Evolutionary conservation across 495 filamentous ascomycete genomes (phyloP).

Genomic region (Aspergillus panamensis): DNA sequence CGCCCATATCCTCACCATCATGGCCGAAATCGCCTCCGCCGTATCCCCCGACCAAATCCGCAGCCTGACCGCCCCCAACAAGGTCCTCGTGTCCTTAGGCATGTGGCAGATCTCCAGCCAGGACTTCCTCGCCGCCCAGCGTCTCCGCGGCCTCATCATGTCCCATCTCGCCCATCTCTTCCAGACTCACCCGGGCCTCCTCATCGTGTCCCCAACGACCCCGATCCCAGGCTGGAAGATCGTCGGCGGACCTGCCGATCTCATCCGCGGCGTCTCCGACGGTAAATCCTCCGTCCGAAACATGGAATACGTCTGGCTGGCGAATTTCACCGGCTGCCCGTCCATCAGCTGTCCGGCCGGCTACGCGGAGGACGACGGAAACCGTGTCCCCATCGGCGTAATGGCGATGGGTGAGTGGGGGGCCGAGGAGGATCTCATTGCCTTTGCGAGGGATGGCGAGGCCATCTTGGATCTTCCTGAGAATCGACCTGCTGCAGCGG

Average conservation of each 20-base stretch:
- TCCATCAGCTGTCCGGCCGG: conserved; percentile 76
- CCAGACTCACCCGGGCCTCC: conserved; percentile 64
- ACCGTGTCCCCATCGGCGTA: conserved; percentile 74
- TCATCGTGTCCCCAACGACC: conserved; percentile 76
- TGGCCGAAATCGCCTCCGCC: conserved; percentile 58
- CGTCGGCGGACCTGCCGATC: conserved; percentile 43
- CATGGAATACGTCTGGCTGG: conserved; percentile 88
- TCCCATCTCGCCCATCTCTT: conserved; percentile 73
- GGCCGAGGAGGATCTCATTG: conserved; percentile 71
- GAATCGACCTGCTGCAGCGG: conserved; percentile 1
- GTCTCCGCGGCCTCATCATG: conserved; percentile 77
- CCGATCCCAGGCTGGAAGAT: conserved; percentile 76
- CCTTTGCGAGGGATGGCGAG: conserved; percentile 70
- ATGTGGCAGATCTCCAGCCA: conserved; percentile 56
- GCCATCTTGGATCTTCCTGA: conserved; percentile 37
- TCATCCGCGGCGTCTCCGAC: conserved; percentile 67
- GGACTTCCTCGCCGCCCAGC: conserved; percentile 72
- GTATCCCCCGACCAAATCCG: conserved; percentile 37
- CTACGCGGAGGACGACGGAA: conserved; percentile 52
- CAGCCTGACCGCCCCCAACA: conserved; percentile 65
- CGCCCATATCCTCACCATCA: conserved; percentile 78
- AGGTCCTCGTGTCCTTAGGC: conserved; percentile 64
- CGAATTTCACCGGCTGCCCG: conserved; percentile 80
- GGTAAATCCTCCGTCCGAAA: conserved; percentile 66
- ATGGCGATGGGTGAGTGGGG: conserved; percentile 94